Evolutionary conservation across 2,329 filamentous ascomycete genomes (phyloP).

Genomic region (Blumeriella jaapii): DNA sequence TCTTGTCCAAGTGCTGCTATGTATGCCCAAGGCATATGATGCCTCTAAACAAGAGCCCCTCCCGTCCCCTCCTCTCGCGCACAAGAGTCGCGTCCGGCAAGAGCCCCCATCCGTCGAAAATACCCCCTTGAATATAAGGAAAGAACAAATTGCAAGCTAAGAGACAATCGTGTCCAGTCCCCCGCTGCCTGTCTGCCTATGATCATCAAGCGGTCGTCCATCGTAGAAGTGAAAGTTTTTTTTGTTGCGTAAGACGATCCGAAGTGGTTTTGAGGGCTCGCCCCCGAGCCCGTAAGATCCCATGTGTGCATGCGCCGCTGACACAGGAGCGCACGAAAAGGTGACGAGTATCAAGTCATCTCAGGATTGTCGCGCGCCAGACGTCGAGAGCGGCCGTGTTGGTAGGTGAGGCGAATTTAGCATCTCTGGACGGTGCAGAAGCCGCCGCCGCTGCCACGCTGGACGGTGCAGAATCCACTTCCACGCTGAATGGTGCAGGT

Average conservation of each 20-base stretch:
- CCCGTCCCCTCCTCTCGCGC: constrained; percentile 5
- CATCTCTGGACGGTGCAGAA: constrained; percentile 3
- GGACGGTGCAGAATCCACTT: constrained; percentile 4
- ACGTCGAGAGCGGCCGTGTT: constrained; percentile 1
- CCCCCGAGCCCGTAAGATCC: no score
- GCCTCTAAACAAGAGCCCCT: background rate
- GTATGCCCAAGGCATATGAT: background rate
- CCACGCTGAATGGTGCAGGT: constrained; percentile 2
- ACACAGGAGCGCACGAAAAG: no score
- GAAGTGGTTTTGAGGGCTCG: no score
- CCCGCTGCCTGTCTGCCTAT: constrained; percentile 3
- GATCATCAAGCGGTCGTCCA: constrained; percentile 1
- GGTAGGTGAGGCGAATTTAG: background rate
- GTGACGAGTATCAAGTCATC: constrained; percentile 1
- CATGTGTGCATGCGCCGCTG: no score
- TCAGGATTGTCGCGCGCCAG: constrained; percentile 2
- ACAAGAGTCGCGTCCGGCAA: constrained; percentile 3
- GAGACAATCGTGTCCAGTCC: background rate
- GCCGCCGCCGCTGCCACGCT: background rate
- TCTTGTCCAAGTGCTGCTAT: background rate
- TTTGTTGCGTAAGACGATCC: background rate
- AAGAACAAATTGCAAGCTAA: constrained; percentile 2
- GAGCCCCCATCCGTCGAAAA: no score
- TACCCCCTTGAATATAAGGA: no score
- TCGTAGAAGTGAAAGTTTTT: constrained; percentile 1